phyloP scores from a whole-genome alignment of 192 early-diverging fungal species.

The Allomyces macrogynus region DNA sequence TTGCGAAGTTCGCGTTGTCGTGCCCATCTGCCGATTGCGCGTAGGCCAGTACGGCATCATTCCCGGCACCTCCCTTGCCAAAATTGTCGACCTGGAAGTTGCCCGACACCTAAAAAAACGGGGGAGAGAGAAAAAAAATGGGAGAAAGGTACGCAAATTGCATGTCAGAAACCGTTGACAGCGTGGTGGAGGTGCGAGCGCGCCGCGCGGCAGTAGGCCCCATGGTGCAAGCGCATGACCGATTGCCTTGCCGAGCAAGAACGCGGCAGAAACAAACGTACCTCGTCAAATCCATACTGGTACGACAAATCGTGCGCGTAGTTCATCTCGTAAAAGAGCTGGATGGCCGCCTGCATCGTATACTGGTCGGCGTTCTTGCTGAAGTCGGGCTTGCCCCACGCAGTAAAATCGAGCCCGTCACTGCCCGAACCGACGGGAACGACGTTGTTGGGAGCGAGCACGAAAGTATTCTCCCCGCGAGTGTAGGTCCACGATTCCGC shows the following conservation, averaged over 20 bases:
- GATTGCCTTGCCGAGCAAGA: constrained; percentile 15
- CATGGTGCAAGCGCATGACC: constrained; percentile 14
- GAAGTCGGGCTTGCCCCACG: constrained; percentile 15
- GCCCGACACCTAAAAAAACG: constrained; percentile 10
- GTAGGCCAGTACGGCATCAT: neutral
- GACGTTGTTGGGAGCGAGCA: constrained; percentile 26
- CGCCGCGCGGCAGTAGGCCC: constrained; percentile 16
- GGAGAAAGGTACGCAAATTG: constrained; percentile 27
- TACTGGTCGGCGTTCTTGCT: neutral
- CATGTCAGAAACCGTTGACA: constrained; percentile 27
- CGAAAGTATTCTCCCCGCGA: constrained; percentile 78
- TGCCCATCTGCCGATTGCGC: constrained; percentile 3
- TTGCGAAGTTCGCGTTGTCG: constrained; percentile 15
- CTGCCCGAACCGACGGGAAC: constrained; percentile 10
- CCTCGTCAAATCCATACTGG: constrained; percentile 5
- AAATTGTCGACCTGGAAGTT: constrained; percentile 6
- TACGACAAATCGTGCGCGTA: constrained; percentile 9
- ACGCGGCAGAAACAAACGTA: constrained; percentile 8
- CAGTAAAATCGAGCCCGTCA: constrained; percentile 12
- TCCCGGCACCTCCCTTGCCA: neutral
- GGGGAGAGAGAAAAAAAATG: constrained; percentile 20
- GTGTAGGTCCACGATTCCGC: constrained; percentile 37
- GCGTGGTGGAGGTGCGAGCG: constrained; percentile 11
- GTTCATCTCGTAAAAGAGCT: constrained; percentile 36
- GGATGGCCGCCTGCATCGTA: constrained; percentile 9